Evolutionary conservation across 805 yeast species (phyloP), one percentile per base, ranked within the genome.

Genomic region (Candida suzukii): DNA sequence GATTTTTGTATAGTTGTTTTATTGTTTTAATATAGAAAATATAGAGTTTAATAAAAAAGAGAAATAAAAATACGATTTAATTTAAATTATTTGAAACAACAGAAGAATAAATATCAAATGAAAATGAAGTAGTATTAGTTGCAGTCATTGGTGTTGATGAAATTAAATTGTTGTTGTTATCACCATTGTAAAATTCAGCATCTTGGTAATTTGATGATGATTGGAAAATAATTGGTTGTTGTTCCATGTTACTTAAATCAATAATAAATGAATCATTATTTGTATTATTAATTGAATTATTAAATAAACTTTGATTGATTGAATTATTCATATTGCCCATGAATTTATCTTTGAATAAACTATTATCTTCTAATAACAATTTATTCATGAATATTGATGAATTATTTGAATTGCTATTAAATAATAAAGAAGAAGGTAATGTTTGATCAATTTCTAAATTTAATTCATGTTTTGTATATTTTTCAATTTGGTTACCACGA

Each of bases 401-500:
- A 26, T 26, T 26, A 12, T 8, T 11, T 8, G 11, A n/a, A 4
- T n/a, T 12, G n/a, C n/a, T 26, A 8, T 12, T 26, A 5, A 26
- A 4, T 12, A 26, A 11, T 26, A 7, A 7, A 7, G 26, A 24
- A 11, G 11, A 24, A 24, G 26, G 11, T 8, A 11, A 24, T 24
- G 26, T 7, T 8, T 26, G 9, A 4, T 29, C 32, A 29, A 4
- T 17, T 29, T 16, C 32, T 14, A n/a, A 9, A 24, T n/a, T n/a
- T 10, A 10, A 6, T 18, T 33, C 36, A 18, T 7, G 6, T n/a
- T 46, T 46, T 40, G 65, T 66, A 44, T 66, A 68, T 25, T 58
- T 55, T n/a, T 50, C 48, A 20, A 70, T 41, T 40, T 70, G 75
- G 29, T 51, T 56, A 35, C 61, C 70, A 38, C 74, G 59, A 12